Evolutionary conservation across 495 filamentous ascomycete genomes (phyloP).

Genomic region (Annulohypoxylon bovei): DNA sequence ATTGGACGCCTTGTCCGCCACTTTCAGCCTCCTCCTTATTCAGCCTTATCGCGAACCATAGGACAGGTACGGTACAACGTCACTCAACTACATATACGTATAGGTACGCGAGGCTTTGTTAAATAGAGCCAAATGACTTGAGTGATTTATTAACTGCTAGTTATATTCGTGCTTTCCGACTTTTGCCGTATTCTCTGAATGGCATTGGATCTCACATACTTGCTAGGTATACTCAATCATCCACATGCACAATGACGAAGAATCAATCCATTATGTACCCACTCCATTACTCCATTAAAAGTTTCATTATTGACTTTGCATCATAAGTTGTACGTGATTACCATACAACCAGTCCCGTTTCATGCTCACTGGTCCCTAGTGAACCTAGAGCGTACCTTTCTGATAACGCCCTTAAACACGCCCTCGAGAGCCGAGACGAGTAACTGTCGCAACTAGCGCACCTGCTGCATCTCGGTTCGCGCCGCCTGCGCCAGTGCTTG

Average conservation of each 20-base stretch:
- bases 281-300: background rate
- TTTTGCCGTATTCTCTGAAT: no score
- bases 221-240: no score
- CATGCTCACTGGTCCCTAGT: background rate
- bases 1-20: slow-evolving; percentile 24
- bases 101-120: no score
- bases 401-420: background rate
- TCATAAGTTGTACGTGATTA: slow-evolving; percentile 7
- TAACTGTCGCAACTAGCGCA: slow-evolving; percentile 30
- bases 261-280: background rate
- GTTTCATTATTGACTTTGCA: slow-evolving; percentile 10
- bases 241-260: background rate
- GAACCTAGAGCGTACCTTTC: background rate
- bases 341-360: background rate
- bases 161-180: no score
- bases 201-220: no score
- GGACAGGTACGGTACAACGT: background rate
- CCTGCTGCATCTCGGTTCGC: slow-evolving; percentile 40
- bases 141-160: no score
- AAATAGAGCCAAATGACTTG: no score
- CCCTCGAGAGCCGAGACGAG: background rate
- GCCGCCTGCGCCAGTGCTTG: background rate
- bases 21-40: background rate
- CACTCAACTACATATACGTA: no score
- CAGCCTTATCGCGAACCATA: background rate